Base-by-base conservation (phyloP, 2,329 filamentous ascomycete genomes). In the Ceratocystis cubensis region DNA sequence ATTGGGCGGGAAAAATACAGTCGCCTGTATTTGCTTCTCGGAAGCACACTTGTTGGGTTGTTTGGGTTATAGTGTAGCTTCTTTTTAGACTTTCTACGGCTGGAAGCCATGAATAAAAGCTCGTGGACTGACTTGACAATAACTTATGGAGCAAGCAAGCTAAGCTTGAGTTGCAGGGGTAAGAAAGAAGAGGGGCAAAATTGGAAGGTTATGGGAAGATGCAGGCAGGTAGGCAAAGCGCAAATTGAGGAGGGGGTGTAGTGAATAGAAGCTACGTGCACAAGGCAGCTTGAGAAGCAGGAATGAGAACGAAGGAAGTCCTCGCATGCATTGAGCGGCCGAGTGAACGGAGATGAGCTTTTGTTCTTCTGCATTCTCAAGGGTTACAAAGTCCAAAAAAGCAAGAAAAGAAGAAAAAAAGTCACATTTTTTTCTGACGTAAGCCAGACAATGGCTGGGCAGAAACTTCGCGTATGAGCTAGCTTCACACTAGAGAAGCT, bases 181-280 rank as follows among this genome's bases (percentile, higher is more conserved):
- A 37, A 37, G 53, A 30, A 33, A 59, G 53, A 59, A 59, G 53
- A 59, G 53, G 53, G 53, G 53, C 53, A 59, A 59, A 33, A 33
- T 59, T 37, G 53, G 28, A n/a, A 59, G 53, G 28, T 25, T n/a
- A 59, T 59, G 53, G 53, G 37, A 37, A 59, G 53, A 59, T 59
- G 53, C 28, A n/a, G 53, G 37, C 10, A 37, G 10, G 37, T 37
- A 37, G 37, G 37, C 33, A 33, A n/a, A 59, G 17, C 53, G 53
- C 53, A 59, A 59, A 59, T 30, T 59, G 53, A 59, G 8, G 53
- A 59, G 53, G 53, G 53, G 53, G 53, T 59, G 53, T 33, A 59
- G 17, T 33, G 28, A 59, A 30, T 59, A 59, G 48, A 53, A 25
- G 20, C 48, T 53, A 53, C 48, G 48, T 53, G 48, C 53, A 59